Base-by-base conservation (phyloP, 2,329 filamentous ascomycete species). In the Acrodontium crateriforme region DNA sequence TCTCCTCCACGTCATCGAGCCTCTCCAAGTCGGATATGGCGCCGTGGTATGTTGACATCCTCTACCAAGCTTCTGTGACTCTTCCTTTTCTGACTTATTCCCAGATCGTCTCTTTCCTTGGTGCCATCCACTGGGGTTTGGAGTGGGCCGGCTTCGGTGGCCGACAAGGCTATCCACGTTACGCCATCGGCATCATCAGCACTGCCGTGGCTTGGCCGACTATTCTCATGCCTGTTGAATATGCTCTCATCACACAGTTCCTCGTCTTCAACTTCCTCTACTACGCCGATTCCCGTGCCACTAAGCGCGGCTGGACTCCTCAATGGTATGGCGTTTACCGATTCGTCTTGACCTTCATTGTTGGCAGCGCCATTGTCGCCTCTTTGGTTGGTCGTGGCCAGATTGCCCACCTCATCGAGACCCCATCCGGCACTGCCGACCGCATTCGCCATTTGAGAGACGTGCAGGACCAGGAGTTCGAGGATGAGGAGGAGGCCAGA, bases 51-150 rank as follows among this genome's bases (percentile, higher is more conserved):
- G n/a, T n/a, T n/a, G n/a, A 25, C 16, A 17, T 17, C 8, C 13
- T 15, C 10, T 8, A 30, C 24, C 27, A 23, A 28, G 7, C 29
- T 15, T 18, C 8, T 21, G 9, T 13, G 15, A 17, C 15, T 11
- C 10, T 9, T 18, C 21, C 6, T 17, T 25, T 12, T 6, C 24
- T 6, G 27, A 18, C 27, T 11, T 9, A 24, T 16, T 12, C 4
- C 26, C 37, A 78, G 74, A 89, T 93, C 45, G 79, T 93, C 44
- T 92, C 84, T 16, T 94, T 93, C 65, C 70, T 94, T 2, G 87
- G 87, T 24, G 85, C 85, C 18, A 75, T 93, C 46, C 87, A 94
- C 56, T 94, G 87, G 79, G 85, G 85, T 31, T 65, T 93, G 11
- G 84, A 93, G 56, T 91, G 77, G 53, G 79, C 79, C 27, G 61